Evolutionary conservation across 208 protist species (phyloP).

Genomic region (Leishmania martiniquensis): DNA sequence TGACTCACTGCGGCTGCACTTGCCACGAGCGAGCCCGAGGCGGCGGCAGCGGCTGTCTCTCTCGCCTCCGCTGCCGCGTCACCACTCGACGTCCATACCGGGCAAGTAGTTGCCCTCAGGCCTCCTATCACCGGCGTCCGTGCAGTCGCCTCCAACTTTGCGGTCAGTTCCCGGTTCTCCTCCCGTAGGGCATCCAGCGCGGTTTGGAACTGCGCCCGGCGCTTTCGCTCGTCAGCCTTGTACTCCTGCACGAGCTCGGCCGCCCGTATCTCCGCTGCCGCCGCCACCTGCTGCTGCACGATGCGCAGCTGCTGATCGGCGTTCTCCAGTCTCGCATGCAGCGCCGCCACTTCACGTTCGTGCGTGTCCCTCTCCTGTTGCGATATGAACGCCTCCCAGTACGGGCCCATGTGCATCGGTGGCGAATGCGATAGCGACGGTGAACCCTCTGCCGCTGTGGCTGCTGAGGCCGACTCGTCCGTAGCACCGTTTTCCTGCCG

Average conservation of each 20-base stretch:
- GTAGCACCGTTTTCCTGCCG: neutral
- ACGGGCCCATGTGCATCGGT: constrained; percentile 1
- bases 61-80: neutral
- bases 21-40: neutral
- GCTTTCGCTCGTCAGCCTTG: constrained; percentile 43
- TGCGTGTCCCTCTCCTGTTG: constrained; percentile 32
- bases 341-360: constrained; percentile 33
- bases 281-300: constrained; percentile 28
- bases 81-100: neutral
- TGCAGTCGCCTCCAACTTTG: constrained; percentile 28
- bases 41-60: neutral
- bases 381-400: constrained; percentile 8
- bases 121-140: constrained; percentile 26
- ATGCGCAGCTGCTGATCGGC: constrained; percentile 25
- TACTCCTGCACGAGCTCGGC: constrained; percentile 27
- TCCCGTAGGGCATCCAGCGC: constrained; percentile 44
- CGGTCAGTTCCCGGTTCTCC: constrained; percentile 53
- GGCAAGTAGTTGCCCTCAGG: neutral
- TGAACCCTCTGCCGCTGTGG: neutral
- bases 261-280: constrained; percentile 26
- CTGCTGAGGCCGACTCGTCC: neutral
- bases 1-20: constrained; percentile 13
- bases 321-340: constrained; percentile 38
- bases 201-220: constrained; percentile 51
- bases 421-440: neutral